phyloP scores from a whole-genome alignment of 2,329 filamentous ascomycete genomes.

The Neopestalotiopsis rosae region DNA sequence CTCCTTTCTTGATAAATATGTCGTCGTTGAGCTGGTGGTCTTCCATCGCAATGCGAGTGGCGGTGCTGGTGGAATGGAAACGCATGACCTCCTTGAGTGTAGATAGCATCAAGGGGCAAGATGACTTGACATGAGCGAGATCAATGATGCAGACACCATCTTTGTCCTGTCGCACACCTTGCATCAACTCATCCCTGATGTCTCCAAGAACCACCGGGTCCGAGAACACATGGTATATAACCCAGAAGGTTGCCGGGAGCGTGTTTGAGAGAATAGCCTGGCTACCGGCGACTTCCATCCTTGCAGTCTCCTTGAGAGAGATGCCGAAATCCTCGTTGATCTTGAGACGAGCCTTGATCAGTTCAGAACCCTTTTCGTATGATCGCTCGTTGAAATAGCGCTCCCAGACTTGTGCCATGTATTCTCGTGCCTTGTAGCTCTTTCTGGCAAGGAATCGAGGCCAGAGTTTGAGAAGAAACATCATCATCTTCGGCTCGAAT shows the following conservation, averaged over 20 bases:
- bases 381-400: slow-evolving; percentile 22
- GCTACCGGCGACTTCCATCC: slow-evolving; percentile 22
- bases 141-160: slow-evolving; percentile 35
- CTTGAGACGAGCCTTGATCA: slow-evolving; percentile 18
- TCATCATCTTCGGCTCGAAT: slow-evolving; percentile 8
- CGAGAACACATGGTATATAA: slow-evolving; percentile 25
- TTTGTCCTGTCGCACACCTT: not conserved
- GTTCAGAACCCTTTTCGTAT: slow-evolving; percentile 19
- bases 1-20: slow-evolving; percentile 22
- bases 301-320: slow-evolving; percentile 19
- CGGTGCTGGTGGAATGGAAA: slow-evolving; percentile 37
- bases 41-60: slow-evolving; percentile 19
- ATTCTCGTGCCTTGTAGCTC: not conserved
- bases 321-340: slow-evolving; percentile 21
- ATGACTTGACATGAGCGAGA: slow-evolving; percentile 33
- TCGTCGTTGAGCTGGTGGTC: slow-evolving; percentile 18
- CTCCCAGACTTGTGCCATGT: slow-evolving; percentile 14
- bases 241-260: slow-evolving; percentile 23
- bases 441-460: not conserved
- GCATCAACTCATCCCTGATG: not conserved
- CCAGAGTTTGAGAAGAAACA: not conserved
- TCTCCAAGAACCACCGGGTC: slow-evolving; percentile 29
- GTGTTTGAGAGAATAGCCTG: slow-evolving; percentile 22
- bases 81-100: slow-evolving; percentile 46
- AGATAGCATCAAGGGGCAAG: slow-evolving; percentile 42